These are phyloP conservation scores for Alternaria incomplexa DNA, from an alignment of 2,329 filamentous ascomycete species.

Conservation along the genomic window DNA sequence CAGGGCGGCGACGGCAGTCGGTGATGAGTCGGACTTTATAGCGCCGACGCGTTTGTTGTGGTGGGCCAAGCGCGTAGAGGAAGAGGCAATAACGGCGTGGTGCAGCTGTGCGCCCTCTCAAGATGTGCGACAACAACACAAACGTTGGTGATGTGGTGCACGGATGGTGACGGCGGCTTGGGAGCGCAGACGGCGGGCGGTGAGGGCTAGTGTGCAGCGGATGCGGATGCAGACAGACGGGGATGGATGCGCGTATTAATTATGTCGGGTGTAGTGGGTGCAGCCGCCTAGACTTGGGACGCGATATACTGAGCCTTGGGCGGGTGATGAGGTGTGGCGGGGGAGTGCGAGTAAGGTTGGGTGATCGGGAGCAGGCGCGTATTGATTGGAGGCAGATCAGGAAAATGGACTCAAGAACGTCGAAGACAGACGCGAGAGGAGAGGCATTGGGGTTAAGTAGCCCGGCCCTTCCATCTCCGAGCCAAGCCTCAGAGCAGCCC, in stretches of 20 bases:
- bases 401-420: conserved; percentile 28
- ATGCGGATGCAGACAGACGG: conserved; percentile 28
- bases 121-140: conserved; percentile 28
- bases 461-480: conserved; percentile 28
- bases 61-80: conserved; percentile 24
- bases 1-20: conserved; percentile 17
- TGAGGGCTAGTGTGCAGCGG: conserved; percentile 28
- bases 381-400: conserved; percentile 44
- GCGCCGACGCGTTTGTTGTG: conserved; percentile 33
- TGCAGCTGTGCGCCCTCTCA: conserved; percentile 25
- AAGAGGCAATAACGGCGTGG: conserved; percentile 17
- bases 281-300: background rate
- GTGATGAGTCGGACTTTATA: conserved; percentile 36
- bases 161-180: conserved; percentile 26
- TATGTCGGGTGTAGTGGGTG: conserved; percentile 10
- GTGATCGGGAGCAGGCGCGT: conserved; percentile 37
- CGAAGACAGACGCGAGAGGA: conserved; percentile 26
- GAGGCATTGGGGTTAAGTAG: conserved; percentile 24
- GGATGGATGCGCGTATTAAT: conserved; percentile 18
- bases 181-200: conserved; percentile 20
- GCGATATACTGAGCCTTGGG: background rate
- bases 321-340: conserved; percentile 18
- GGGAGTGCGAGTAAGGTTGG: conserved; percentile 31
- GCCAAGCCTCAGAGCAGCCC: conserved; percentile 35
- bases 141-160: conserved; percentile 25